A percentile compares a stretch with the other conserved stretches of the same genome.
Evolutionary conservation across 306 rosid species (phyloP).

Genomic region (Carpinus fangiana): DNA sequence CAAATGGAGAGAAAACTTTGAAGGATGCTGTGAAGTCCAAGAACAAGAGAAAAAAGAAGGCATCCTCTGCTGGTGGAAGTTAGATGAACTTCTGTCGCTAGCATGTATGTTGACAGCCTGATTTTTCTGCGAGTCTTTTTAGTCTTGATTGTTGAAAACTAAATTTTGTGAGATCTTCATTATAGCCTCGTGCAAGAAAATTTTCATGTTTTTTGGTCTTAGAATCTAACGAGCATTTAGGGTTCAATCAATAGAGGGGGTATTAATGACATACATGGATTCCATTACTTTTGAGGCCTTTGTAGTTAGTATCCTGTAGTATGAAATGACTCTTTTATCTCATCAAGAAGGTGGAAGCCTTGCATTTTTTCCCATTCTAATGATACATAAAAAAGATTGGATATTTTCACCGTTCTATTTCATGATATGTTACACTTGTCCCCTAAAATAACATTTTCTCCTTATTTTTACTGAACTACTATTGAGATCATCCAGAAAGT

Average conservation of each 20-base stretch:
- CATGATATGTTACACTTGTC: background rate
- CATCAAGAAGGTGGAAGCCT: background rate
- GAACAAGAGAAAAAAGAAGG: slow-evolving; percentile 59
- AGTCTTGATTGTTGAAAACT: background rate
- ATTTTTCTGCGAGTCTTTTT: background rate
- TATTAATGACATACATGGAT: background rate
- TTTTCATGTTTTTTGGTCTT: background rate
- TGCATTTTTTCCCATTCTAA: background rate
- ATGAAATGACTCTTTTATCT: background rate
- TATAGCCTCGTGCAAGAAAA: background rate
- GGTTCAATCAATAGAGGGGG: background rate
- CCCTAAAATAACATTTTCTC: background rate
- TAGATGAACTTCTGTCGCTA: slow-evolving; percentile 33
- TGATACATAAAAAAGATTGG: background rate
- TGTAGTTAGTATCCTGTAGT: background rate
- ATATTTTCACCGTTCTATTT: background rate
- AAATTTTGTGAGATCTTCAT: background rate
- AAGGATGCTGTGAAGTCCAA: slow-evolving; percentile 84
- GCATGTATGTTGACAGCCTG: slow-evolving; percentile 20
- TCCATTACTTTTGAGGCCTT: background rate
- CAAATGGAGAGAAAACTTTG: slow-evolving; percentile 56
- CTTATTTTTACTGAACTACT: background rate
- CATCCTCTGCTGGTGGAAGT: slow-evolving; percentile 41
- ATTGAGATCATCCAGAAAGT: background rate
- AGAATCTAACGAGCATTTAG: background rate